A percentile compares a stretch with the other conserved stretches of the same genome.
phyloP scores from a whole-genome alignment of 108 stramenopile genomes.

The Aurantiochytrium sp. region DNA sequence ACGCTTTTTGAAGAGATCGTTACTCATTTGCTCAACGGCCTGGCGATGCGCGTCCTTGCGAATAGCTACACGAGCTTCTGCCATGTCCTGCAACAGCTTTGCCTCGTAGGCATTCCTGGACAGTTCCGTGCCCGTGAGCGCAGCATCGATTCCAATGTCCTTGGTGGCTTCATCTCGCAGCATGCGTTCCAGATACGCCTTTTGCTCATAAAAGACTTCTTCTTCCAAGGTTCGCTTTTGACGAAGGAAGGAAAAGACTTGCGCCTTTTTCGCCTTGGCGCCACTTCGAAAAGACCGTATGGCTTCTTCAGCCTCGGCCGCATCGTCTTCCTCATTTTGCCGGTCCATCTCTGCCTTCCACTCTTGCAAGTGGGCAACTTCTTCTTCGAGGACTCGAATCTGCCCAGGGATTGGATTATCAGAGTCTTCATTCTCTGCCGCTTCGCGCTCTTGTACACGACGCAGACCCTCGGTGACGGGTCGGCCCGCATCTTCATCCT shows the following conservation, averaged over 20 bases:
- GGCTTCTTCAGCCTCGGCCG: background rate
- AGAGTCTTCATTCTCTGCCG: background rate
- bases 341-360: background rate
- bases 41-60: background rate
- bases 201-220: background rate
- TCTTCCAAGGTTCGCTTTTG: background rate
- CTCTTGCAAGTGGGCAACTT: background rate
- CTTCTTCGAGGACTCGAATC: background rate
- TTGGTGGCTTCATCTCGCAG: background rate
- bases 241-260: background rate
- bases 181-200: constrained; percentile 14
- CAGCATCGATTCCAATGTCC: background rate
- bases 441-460: background rate
- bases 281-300: background rate
- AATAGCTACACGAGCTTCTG: background rate
- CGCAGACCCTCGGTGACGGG: background rate
- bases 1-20: background rate
- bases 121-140: background rate
- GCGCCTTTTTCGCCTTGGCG: background rate
- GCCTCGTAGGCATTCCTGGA: background rate
- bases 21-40: background rate
- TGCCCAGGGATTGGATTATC: background rate
- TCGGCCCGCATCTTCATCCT: background rate
- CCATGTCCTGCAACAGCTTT: background rate
- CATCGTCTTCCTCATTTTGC: background rate